Evolutionary conservation across 306 rosid species (phyloP).

Genomic region (Quercus rubra): DNA sequence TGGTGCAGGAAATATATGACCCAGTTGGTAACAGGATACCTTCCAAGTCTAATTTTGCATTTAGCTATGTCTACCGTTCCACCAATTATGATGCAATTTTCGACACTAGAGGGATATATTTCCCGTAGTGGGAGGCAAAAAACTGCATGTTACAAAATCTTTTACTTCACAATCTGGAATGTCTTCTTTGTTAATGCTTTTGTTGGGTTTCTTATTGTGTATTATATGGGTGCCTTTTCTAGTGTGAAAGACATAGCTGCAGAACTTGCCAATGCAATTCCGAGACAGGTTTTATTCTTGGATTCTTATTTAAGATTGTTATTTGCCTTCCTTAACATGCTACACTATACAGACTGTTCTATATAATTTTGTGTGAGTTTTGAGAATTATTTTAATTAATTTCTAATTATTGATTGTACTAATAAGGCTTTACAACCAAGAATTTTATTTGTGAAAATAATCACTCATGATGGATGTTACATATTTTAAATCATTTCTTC

Average conservation of each 20-base stretch:
- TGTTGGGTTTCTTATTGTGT: slow-evolving; percentile 65
- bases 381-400: not conserved
- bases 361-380: not conserved
- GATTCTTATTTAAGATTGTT: not conserved
- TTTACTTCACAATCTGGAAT: slow-evolving; percentile 91
- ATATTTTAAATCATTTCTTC: not conserved
- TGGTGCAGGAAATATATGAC: slow-evolving; percentile 53
- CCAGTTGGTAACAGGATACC: slow-evolving; percentile 84
- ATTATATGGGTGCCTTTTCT: slow-evolving; percentile 44
- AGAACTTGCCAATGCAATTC: slow-evolving; percentile 79
- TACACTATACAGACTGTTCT: not conserved
- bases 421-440: not conserved
- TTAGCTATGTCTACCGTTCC: slow-evolving; percentile 59
- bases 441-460: not conserved
- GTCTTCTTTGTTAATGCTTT: slow-evolving; percentile 84
- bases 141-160: slow-evolving; percentile 81
- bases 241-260: slow-evolving; percentile 69
- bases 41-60: slow-evolving; percentile 85
- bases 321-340: not conserved
- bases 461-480: not conserved
- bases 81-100: slow-evolving; percentile 75
- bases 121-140: slow-evolving; percentile 85
- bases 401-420: not conserved
- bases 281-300: slow-evolving; percentile 62
- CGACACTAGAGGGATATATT: slow-evolving; percentile 71